These are phyloP conservation scores for Colletotrichum gigasporum DNA, from an alignment of 2,329 filamentous ascomycete species.

Conservation along the genomic window DNA sequence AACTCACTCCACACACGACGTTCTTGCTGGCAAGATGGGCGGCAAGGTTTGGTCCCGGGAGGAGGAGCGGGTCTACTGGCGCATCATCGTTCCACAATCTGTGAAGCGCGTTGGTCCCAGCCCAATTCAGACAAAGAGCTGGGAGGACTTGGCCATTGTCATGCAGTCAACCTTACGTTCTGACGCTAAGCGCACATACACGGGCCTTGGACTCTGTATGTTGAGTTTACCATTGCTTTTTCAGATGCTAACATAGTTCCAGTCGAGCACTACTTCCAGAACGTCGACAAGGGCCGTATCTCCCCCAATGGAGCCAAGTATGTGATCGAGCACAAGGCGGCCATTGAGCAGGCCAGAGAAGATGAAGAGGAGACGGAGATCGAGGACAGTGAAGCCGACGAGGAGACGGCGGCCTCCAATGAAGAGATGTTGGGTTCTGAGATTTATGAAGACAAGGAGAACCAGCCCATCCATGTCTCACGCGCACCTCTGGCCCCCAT, in stretches of 20 bases:
- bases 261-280: constrained; percentile 59
- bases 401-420: not conserved
- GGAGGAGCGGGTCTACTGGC: constrained; percentile 63
- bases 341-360: constrained; percentile 10
- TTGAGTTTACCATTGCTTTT: not conserved
- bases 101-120: constrained; percentile 41
- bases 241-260: not conserved
- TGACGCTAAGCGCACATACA: constrained; percentile 50
- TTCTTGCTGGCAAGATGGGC: constrained; percentile 50
- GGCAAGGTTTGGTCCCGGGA: constrained; percentile 58
- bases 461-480: not conserved
- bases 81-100: constrained; percentile 46
- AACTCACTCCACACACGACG: not conserved
- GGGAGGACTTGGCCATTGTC: constrained; percentile 46
- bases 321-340: constrained; percentile 43
- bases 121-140: constrained; percentile 38
- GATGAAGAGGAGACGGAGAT: not conserved
- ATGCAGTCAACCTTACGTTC: constrained; percentile 50
- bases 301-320: constrained; percentile 49
- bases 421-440: not conserved
- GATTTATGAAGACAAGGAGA: constrained; percentile 1
- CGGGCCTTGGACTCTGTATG: constrained; percentile 51
- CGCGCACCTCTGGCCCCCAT: not conserved
- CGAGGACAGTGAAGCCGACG: not conserved
- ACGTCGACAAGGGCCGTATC: constrained; percentile 45